Conservation (phyloP, 2,329 filamentous ascomycete species). For the Cryphonectria parasitica region DNA sequence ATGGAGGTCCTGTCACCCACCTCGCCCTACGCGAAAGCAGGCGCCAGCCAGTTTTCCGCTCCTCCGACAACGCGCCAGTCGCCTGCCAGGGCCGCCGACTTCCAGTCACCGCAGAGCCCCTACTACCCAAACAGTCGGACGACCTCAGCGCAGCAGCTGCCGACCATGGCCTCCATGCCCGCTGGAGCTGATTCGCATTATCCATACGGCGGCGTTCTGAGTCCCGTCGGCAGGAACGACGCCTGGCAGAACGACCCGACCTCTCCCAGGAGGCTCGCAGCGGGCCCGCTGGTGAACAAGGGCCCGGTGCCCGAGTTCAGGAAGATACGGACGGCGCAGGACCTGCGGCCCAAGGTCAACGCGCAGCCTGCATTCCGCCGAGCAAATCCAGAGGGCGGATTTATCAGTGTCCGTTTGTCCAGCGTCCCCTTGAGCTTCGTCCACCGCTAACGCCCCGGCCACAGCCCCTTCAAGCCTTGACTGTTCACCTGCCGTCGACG, state of each 20-base stretch:
- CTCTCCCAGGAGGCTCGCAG: conserved; percentile 58
- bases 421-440: conserved; percentile 16
- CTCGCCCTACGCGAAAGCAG: conserved; percentile 70
- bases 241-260: conserved; percentile 56
- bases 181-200: conserved; percentile 73
- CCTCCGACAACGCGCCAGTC: conserved; percentile 70
- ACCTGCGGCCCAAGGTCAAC: conserved; percentile 83
- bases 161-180: conserved; percentile 72
- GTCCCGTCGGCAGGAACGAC: conserved; percentile 66
- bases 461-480: conserved; percentile 92
- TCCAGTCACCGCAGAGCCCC: conserved; percentile 50
- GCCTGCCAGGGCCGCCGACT: conserved; percentile 71
- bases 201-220: conserved; percentile 62
- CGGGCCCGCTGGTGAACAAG: conserved; percentile 51
- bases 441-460: conserved; percentile 20
- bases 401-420: conserved; percentile 78
- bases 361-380: conserved; percentile 86
- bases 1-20: conserved; percentile 88
- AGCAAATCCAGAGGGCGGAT: conserved; percentile 94
- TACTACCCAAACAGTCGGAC: conserved; percentile 56
- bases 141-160: conserved; percentile 69
- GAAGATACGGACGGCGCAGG: conserved; percentile 71
- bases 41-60: conserved; percentile 56
- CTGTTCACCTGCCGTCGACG: conserved; percentile 87
- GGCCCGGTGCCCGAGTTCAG: conserved; percentile 86